Conservation (phyloP, 352 stramenopile genomes). For the Phytophthora meadii region DNA sequence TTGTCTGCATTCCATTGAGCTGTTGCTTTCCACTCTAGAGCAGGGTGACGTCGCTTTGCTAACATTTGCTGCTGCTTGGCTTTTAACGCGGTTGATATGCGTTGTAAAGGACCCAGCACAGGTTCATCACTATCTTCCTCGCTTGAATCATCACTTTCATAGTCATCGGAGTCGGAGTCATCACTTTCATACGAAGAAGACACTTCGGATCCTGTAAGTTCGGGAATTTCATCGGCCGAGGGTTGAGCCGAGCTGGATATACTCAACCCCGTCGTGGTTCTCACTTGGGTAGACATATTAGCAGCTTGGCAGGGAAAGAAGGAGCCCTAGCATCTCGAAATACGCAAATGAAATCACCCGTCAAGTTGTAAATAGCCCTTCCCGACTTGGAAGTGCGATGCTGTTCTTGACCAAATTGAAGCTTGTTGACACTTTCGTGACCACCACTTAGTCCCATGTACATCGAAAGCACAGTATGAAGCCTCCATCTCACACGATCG, state of each 20-base stretch:
- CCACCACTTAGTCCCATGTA: conserved; percentile 4
- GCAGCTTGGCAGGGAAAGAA: conserved; percentile 7
- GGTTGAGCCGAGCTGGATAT: not conserved
- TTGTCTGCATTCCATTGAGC: conserved; percentile 53
- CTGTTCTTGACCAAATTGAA: not conserved
- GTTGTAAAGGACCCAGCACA: conserved; percentile 25
- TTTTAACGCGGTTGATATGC: conserved; percentile 33
- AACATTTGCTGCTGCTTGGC: conserved; percentile 53
- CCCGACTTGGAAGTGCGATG: conserved; percentile 7
- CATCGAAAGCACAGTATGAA: not conserved
- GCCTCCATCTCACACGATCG: conserved; percentile 11
- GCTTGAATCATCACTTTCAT: conserved; percentile 45
- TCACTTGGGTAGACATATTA: conserved; percentile 15
- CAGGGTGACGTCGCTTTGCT: conserved; percentile 48
- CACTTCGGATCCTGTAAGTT: conserved; percentile 8
- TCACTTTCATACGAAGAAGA: conserved; percentile 26
- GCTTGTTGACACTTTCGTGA: not conserved
- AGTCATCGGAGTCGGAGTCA: conserved; percentile 34
- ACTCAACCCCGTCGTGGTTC: conserved; percentile 1
- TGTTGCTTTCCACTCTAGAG: conserved; percentile 60
- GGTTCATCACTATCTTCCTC: conserved; percentile 32
- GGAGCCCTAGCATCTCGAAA: conserved; percentile 12
- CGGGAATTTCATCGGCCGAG: not conserved
- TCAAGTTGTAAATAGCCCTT: conserved; percentile 19
- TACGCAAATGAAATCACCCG: not conserved